Evolutionary conservation across 371 early-diverging fungal genomes (phyloP).

Genomic region (Mortierella sp.): DNA sequence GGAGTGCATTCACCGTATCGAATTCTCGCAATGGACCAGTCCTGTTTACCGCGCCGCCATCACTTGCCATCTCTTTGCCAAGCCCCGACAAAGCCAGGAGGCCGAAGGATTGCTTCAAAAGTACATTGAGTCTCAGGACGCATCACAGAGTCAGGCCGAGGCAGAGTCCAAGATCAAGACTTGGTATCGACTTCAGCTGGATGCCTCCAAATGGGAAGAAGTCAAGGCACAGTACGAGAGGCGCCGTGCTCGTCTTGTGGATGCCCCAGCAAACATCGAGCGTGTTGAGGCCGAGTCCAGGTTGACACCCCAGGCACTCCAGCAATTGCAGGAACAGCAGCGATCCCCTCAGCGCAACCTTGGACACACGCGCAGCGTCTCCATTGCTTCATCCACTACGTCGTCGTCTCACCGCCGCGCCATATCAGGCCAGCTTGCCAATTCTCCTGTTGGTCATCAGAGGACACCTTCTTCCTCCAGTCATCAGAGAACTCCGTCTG

Average conservation of each 20-base stretch:
- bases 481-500: conserved; percentile 45
- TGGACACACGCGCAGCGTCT: conserved; percentile 31
- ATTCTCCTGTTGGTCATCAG: conserved; percentile 15
- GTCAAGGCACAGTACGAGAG: conserved; percentile 43
- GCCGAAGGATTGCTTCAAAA: conserved; percentile 37
- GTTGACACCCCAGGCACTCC: conserved; percentile 37
- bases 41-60: conserved; percentile 39
- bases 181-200: conserved; percentile 47
- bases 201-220: conserved; percentile 53
- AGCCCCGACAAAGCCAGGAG: conserved; percentile 44
- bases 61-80: conserved; percentile 33
- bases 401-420: conserved; percentile 41
- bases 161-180: conserved; percentile 24
- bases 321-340: conserved; percentile 34
- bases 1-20: conserved; percentile 38
- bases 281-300: conserved; percentile 23
- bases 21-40: conserved; percentile 22
- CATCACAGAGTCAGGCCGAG: not conserved
- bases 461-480: conserved; percentile 26
- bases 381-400: conserved; percentile 28
- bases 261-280: conserved; percentile 34
- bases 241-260: conserved; percentile 40
- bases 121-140: conserved; percentile 20
- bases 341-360: conserved; percentile 16
- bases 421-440: not conserved